Base-by-base conservation (phyloP, 73 alveolate species). In the Breviolum minutum region DNA sequence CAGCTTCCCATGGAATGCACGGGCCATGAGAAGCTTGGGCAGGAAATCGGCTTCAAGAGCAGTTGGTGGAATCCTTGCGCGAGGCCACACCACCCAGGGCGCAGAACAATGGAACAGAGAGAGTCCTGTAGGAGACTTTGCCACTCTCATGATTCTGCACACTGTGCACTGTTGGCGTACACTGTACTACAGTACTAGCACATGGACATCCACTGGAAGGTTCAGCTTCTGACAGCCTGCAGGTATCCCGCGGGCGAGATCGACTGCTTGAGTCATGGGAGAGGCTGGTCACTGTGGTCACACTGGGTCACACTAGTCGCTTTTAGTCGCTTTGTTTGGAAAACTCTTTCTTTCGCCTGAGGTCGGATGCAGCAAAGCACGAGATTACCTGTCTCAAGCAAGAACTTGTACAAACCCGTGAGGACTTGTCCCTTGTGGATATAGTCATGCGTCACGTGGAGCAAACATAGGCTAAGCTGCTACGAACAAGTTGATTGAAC, bases 191-290 rank as follows among this genome's bases (percentile, higher is more conserved):
- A 2, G 73, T 19, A 27, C 27, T 80, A 24, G 19, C 64, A 16
- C 54, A 62, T 80, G 48, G 54, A 40, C 54, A 40, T 40, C 54
- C 3, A 40, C 54, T 40, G 54, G 54, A 26, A 61, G n/a, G 13
- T 11, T 5, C 3, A 22, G 76, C 29, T 60, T 8, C 20, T 17
- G 17, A 11, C 71, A 9, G 11, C 14, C 3, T 17, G 48, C 27
- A 89, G 96, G 97, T 87, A 73, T 90, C 97, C n/a, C 97, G 97
- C 48, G 82, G 70, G 20, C 77, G 97, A 74, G 97, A 90, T 30
- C 87, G 97, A 71, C 97, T 90, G n/a, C 88, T 90, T 27, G 97
- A 24, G 88, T 90, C 97, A 26, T 90, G 97, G 97, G 88, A 90
- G 88, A 90, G 97, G 97, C 76, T 7, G 40, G 13, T 73, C 17